These are phyloP conservation scores for Xylariales sp. DNA, from an alignment of 2,329 filamentous ascomycete species.

Conservation along the genomic window DNA sequence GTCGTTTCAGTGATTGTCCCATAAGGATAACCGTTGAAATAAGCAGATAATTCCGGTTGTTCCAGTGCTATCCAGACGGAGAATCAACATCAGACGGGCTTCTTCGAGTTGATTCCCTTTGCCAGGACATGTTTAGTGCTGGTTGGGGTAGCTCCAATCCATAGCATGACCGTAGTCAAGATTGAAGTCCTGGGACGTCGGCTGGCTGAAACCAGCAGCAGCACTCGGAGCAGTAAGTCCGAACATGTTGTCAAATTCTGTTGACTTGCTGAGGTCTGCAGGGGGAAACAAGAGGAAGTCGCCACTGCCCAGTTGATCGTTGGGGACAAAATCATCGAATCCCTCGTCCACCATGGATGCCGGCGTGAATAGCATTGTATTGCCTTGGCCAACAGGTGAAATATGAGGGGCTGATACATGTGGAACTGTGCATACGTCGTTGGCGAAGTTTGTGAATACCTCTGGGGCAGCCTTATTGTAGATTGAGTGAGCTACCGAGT, in stretches of 20 bases:
- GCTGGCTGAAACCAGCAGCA: slow-evolving; percentile 47
- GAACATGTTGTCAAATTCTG: slow-evolving; percentile 36
- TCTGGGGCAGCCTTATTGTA: slow-evolving; percentile 41
- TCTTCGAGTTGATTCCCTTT: too few relatives aligned
- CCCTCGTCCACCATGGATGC: slow-evolving; percentile 62
- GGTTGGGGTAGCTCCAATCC: slow-evolving; percentile 23
- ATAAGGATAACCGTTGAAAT: too few relatives aligned
- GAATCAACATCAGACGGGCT: too few relatives aligned
- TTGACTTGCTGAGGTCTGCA: slow-evolving; percentile 32
- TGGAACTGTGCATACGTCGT: slow-evolving; percentile 35
- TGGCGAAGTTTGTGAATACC: slow-evolving; percentile 35
- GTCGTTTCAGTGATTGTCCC: too few relatives aligned
- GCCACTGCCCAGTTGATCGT: slow-evolving; percentile 34
- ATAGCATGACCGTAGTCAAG: slow-evolving; percentile 22
- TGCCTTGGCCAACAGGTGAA: slow-evolving; percentile 64
- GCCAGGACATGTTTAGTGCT: slow-evolving; percentile 13
- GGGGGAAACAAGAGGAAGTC: slow-evolving; percentile 63
- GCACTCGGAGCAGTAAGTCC: slow-evolving; percentile 46
- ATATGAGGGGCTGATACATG: slow-evolving; percentile 49
- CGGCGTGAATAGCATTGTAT: slow-evolving; percentile 65
- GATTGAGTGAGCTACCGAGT: slow-evolving; percentile 33
- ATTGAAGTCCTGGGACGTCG: slow-evolving; percentile 44
- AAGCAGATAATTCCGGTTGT: too few relatives aligned
- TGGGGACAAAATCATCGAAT: slow-evolving; percentile 51
- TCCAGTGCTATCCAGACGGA: too few relatives aligned